Evolutionary conservation across 139 green algal genomes (phyloP).

Genomic region (Volvox reticuliferus): DNA sequence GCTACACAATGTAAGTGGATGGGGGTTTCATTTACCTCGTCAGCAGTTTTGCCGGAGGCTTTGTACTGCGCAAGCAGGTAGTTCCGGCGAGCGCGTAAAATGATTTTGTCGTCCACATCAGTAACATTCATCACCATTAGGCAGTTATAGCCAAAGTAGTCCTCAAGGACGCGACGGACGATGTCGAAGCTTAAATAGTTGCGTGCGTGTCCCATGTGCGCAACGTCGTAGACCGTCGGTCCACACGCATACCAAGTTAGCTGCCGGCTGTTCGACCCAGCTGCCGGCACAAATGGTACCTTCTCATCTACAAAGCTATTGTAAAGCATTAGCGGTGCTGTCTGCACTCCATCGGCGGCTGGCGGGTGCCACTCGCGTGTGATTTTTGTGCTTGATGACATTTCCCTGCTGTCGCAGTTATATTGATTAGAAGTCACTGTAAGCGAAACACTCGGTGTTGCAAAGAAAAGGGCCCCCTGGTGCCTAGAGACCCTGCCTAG

Average conservation of each 20-base stretch:
- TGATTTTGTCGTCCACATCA: constrained; percentile 99
- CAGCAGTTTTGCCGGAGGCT: neutral
- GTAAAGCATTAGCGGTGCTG: constrained; percentile 73
- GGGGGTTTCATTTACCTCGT: constrained; percentile 42
- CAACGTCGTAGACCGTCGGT: constrained; percentile 96
- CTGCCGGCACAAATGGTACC: constrained; percentile 84
- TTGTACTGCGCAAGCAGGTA: constrained; percentile 88
- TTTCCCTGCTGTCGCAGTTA: neutral
- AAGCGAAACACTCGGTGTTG: neutral
- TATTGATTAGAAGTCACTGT: neutral
- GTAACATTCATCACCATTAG: constrained; percentile 99
- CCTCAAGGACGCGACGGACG: constrained; percentile 94
- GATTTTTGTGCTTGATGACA: constrained; percentile 22
- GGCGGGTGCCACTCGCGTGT: constrained; percentile 58
- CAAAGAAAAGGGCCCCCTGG: neutral
- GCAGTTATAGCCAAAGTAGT: constrained; percentile 97
- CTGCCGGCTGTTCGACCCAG: constrained; percentile 72
- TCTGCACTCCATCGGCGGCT: neutral
- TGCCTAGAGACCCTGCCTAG: neutral
- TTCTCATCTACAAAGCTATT: constrained; percentile 92
- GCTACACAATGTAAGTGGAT: too few species aligned
- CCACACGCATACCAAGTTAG: constrained; percentile 97
- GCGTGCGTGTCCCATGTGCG: constrained; percentile 96
- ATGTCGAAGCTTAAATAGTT: constrained; percentile 99
- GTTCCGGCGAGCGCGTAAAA: constrained; percentile 90